A percentile compares a stretch with the other conserved stretches of the same genome.
These are phyloP conservation scores for Astrothelium subdiscretum DNA, from an alignment of 495 filamentous ascomycete genomes.

Conservation along the genomic window DNA sequence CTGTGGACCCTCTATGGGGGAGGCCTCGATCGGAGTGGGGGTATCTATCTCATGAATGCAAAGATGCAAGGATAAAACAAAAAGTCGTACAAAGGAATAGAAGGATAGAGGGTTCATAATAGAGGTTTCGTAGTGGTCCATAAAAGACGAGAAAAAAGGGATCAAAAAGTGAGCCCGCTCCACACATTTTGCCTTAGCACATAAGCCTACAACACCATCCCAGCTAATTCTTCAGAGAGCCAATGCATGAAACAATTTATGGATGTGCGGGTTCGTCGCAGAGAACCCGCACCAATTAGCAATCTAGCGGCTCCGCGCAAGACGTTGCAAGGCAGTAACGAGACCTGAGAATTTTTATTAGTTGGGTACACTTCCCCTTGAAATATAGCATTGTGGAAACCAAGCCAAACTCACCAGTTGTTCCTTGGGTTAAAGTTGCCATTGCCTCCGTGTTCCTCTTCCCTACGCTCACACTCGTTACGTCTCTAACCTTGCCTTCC, in stretches of 20 bases:
- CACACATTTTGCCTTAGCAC: neutral
- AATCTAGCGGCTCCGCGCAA: neutral
- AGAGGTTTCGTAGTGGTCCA: neutral
- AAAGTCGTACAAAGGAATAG: neutral
- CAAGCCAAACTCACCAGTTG: slow-evolving; percentile 50
- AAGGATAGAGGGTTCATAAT: no score
- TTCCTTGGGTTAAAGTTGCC: slow-evolving; percentile 75
- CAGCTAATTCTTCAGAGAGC: no score
- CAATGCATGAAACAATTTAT: no score
- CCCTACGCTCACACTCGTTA: slow-evolving; percentile 74
- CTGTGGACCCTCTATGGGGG: neutral
- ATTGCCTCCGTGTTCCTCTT: slow-evolving; percentile 77
- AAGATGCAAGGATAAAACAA: neutral
- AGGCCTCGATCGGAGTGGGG: neutral
- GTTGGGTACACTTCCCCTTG: no score
- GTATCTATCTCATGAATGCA: neutral
- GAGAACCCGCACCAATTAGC: neutral
- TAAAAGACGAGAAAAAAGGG: neutral
- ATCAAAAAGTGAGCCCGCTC: neutral
- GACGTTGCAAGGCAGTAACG: neutral
- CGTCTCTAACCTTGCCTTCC: slow-evolving; percentile 41
- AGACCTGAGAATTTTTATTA: neutral
- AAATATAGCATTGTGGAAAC: no score
- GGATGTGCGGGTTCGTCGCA: no score
- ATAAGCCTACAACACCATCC: no score